Evolutionary conservation across 129 eudicot species (phyloP).

Genomic region (Cynara cardunculus): DNA sequence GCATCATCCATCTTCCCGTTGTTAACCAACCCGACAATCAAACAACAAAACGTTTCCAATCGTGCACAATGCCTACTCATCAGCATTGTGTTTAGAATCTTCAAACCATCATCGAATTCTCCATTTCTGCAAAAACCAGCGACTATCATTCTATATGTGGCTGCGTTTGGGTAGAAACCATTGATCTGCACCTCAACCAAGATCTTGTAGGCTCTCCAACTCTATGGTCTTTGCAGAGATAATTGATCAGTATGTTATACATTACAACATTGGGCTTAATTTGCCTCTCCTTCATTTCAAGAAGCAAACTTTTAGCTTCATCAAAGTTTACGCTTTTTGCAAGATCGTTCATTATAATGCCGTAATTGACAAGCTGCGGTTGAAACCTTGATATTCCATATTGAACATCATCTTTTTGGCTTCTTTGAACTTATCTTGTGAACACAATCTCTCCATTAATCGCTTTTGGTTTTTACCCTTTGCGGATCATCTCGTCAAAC

Average conservation of each 20-base stretch:
- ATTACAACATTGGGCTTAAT: constrained; percentile 77
- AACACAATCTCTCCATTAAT: constrained; percentile 83
- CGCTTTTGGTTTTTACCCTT: constrained; percentile 51
- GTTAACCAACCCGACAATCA: constrained; percentile 55
- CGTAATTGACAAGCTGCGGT: constrained; percentile 57
- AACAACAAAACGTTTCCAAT: constrained; percentile 63
- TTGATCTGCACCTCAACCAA: constrained; percentile 71
- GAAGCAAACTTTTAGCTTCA: constrained; percentile 65
- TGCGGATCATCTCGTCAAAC: constrained; percentile 57
- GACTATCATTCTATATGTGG: constrained; percentile 75
- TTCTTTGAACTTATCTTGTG: constrained; percentile 50
- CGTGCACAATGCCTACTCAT: constrained; percentile 66
- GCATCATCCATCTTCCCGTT: constrained; percentile 61
- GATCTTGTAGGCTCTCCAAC: constrained; percentile 67
- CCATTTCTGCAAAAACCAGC: constrained; percentile 66
- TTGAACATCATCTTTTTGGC: constrained; percentile 96
- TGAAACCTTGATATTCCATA: constrained; percentile 89
- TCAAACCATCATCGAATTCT: constrained; percentile 63
- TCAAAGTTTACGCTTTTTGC: constrained; percentile 54
- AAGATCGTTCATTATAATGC: constrained; percentile 81
- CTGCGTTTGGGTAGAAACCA: constrained; percentile 81
- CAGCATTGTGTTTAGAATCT: constrained; percentile 70
- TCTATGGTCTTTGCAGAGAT: constrained; percentile 49
- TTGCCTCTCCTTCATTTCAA: constrained; percentile 70
- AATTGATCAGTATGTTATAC: constrained; percentile 63